These are phyloP conservation scores for Penicillium sp. DNA, from an alignment of 2,329 filamentous ascomycete species.

Conservation along the genomic window DNA sequence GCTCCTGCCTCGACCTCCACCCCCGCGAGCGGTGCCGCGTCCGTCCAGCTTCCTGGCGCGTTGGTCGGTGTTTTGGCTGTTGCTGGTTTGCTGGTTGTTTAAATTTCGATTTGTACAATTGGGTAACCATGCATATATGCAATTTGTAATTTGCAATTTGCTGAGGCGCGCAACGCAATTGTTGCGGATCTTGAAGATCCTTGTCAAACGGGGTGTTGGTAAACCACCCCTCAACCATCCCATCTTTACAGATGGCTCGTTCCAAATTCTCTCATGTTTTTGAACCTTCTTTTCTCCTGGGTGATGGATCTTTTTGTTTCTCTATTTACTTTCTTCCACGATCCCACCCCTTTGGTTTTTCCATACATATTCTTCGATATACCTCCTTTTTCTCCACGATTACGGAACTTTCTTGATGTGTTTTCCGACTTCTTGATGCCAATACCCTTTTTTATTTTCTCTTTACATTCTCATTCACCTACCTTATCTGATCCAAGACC, in stretches of 20 bases:
- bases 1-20: constrained; percentile 20
- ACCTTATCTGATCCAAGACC: constrained; percentile 11
- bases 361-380: constrained; percentile 19
- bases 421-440: constrained; percentile 21
- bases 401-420: constrained; percentile 18
- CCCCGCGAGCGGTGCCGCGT: constrained; percentile 25
- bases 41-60: constrained; percentile 30
- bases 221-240: constrained; percentile 5
- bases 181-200: constrained; percentile 19
- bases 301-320: not conserved
- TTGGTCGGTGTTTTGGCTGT: constrained; percentile 36
- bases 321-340: not conserved
- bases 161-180: not conserved
- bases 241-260: too few species aligned
- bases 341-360: constrained; percentile 2
- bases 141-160: too few species aligned
- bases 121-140: too few species aligned
- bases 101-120: constrained; percentile 16
- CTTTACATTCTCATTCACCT: constrained; percentile 4
- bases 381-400: constrained; percentile 13
- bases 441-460: constrained; percentile 19
- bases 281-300: constrained; percentile 1
- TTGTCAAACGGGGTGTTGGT: not conserved
- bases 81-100: constrained; percentile 40
- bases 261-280: constrained; percentile 3